phyloP scores from a whole-genome alignment of 495 filamentous ascomycete genomes.

The Aspergillus avenaceus region DNA sequence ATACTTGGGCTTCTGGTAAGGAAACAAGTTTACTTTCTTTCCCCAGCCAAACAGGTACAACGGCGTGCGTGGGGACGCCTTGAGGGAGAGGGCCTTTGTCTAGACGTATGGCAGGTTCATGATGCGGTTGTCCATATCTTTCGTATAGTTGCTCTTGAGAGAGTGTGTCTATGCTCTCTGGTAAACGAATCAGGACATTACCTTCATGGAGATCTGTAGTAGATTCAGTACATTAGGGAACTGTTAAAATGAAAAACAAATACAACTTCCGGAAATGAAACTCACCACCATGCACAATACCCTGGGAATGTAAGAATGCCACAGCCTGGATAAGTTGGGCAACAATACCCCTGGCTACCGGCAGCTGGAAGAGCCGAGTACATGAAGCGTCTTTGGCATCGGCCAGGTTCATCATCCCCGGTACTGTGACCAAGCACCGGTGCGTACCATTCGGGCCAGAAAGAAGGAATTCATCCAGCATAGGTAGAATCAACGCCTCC shows the following conservation, averaged over 20 bases:
- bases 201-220: slow-evolving; percentile 2
- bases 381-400: slow-evolving; percentile 21
- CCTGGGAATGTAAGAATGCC: slow-evolving; percentile 20
- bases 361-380: slow-evolving; percentile 21
- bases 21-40: slow-evolving; percentile 11
- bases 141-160: slow-evolving; percentile 11
- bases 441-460: slow-evolving; percentile 40
- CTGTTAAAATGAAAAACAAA: neutral
- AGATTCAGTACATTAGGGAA: neutral
- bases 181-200: slow-evolving; percentile 7
- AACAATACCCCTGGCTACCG: slow-evolving; percentile 31
- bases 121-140: slow-evolving; percentile 1
- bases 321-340: slow-evolving; percentile 33
- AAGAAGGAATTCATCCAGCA: slow-evolving; percentile 32
- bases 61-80: slow-evolving; percentile 8
- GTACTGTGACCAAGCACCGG: slow-evolving; percentile 31
- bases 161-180: neutral
- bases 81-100: slow-evolving; percentile 5
- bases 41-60: slow-evolving; percentile 16
- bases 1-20: slow-evolving; percentile 11
- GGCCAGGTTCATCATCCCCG: slow-evolving; percentile 16
- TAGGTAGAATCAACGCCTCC: slow-evolving; percentile 15
- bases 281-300: slow-evolving; percentile 22
- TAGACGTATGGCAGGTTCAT: slow-evolving; percentile 10
- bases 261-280: slow-evolving; percentile 1